These are phyloP conservation scores for Fusarium fracticaudum DNA, from an alignment of 2,329 filamentous ascomycete species.

Conservation along the genomic window DNA sequence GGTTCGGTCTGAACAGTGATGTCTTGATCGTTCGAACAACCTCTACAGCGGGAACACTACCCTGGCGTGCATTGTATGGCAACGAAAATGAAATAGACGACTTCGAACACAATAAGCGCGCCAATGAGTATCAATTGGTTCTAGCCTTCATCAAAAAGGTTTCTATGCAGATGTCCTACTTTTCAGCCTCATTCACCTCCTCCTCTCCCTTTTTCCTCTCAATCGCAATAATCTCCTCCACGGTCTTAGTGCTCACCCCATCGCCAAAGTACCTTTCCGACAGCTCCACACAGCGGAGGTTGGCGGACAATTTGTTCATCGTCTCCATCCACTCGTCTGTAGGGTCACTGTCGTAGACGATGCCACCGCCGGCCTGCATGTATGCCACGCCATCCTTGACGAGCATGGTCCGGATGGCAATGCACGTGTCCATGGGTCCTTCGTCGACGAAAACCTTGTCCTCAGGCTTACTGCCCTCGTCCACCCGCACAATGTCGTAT, in stretches of 20 bases:
- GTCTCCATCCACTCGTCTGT: constrained; percentile 96
- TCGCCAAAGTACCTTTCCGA: constrained; percentile 42
- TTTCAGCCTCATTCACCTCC: constrained; percentile 34
- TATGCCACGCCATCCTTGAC: constrained; percentile 92
- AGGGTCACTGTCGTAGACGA: constrained; percentile 92
- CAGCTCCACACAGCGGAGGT: constrained; percentile 43
- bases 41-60: background rate
- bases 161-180: background rate
- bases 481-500: constrained; percentile 75
- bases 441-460: constrained; percentile 58
- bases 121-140: background rate
- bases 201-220: constrained; percentile 43
- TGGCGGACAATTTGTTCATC: constrained; percentile 84
- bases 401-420: constrained; percentile 89
- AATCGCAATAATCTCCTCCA: constrained; percentile 42
- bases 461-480: constrained; percentile 59
- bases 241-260: constrained; percentile 39
- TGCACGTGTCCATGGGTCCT: constrained; percentile 91
- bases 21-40: background rate
- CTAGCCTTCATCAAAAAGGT: background rate
- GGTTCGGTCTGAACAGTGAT: background rate
- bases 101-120: background rate
- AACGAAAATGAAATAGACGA: background rate
- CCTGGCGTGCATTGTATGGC: background rate
- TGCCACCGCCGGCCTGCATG: constrained; percentile 88